Evolutionary conservation across 345 rosid species (phyloP), one percentile per base, ranked within the genome.

Genomic region (Aurinia saxatilis): DNA sequence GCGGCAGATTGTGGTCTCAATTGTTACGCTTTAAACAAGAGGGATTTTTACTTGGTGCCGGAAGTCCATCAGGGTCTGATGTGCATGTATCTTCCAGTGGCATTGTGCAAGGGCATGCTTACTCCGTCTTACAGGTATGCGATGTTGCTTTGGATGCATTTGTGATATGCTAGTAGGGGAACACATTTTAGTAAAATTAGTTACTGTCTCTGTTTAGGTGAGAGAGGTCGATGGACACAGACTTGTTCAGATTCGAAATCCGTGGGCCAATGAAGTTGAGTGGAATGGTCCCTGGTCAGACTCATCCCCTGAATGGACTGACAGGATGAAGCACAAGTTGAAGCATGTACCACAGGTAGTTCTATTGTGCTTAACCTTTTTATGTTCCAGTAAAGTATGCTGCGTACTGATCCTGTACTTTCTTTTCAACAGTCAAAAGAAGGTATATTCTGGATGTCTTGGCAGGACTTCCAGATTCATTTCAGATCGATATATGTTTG

Each of bases 231-330:
- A 95, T 73, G 87, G 99, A 57, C 95, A 95, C 79, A 90, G 92
- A 78, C 96, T 95, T 74, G 95, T 95, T 73, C 99, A 95, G 69
- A 81, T 95, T 67, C 90, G 98, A 63, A 95, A 95, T 65, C 98
- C 99, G 11, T 95, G 99, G 98, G 99, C 99, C 65, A 95, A 81
- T 80, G 99, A 95, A 74, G 99, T 95, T 44, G 99, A 95, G 70
- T 95, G 99, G 99, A 95, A 88, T 77, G 99, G 99, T 56, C 96
- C 93, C 30, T 95, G 99, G 99, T 88, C 98, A 27, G 99, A 95
- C 65, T 80, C 98, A 14, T 90, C 99, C 16, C 78, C 85, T 31
- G 96, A 90, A 53, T 95, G 99, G 99, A 95, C 84, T 44, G 98
- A 95, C 62, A 84, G 99, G 75, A 95, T 84, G 87, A 88, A 82